Conservation (phyloP, 352 stramenopile genomes). For the Phytophthora brassicae region DNA sequence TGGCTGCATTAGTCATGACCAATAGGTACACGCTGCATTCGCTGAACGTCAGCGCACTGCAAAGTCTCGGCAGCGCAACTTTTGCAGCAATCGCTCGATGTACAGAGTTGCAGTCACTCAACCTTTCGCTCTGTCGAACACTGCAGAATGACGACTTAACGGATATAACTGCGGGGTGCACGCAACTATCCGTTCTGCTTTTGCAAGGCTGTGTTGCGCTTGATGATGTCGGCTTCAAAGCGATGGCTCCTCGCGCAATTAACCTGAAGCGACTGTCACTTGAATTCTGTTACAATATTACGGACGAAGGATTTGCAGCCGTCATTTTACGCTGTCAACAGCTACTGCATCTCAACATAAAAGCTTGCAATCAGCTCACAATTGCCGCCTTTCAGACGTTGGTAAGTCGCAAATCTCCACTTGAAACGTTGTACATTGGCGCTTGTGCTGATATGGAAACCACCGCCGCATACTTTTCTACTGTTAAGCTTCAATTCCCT, state of each 20-base stretch:
- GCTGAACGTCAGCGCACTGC: constrained; percentile 67
- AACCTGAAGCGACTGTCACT: constrained; percentile 72
- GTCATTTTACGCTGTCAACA: constrained; percentile 54
- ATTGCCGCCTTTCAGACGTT: constrained; percentile 57
- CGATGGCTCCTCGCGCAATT: constrained; percentile 37
- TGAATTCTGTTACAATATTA: constrained; percentile 89
- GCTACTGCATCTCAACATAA: constrained; percentile 80
- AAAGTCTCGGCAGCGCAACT: constrained; percentile 45
- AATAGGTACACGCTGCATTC: constrained; percentile 52
- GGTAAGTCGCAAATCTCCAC: constrained; percentile 30
- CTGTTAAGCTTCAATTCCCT: constrained; percentile 67
- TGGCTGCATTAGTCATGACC: constrained; percentile 43
- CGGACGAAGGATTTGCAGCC: constrained; percentile 54
- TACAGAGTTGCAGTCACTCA: constrained; percentile 53
- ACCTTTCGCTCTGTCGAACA: constrained; percentile 75
- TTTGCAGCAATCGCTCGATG: constrained; percentile 69
- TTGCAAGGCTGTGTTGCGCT: constrained; percentile 71
- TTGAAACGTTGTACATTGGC: constrained; percentile 67
- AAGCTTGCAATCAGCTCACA: constrained; percentile 86
- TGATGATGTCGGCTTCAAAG: constrained; percentile 54
- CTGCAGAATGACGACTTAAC: constrained; percentile 59
- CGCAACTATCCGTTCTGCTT: constrained; percentile 43
- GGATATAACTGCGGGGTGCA: constrained; percentile 46
- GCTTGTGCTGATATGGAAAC: constrained; percentile 69
- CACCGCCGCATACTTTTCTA: constrained; percentile 53